Base-by-base conservation (phyloP, 2,329 filamentous ascomycete genomes). In the Cryphonectria japonica region DNA sequence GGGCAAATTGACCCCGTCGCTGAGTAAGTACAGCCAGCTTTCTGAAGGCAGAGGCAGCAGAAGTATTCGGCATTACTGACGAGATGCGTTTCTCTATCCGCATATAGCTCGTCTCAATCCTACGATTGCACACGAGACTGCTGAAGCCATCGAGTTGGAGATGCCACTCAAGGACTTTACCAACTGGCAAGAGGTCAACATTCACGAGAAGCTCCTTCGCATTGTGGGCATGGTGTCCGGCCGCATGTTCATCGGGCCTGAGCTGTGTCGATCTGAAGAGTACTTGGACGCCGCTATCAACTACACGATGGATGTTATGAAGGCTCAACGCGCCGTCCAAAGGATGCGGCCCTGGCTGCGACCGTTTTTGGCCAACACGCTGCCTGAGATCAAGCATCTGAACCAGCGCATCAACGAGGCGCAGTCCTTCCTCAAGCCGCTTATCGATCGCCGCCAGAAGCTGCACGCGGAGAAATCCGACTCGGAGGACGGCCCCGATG, bases 261-360 rank as follows among this genome's bases (percentile, higher is more conserved):
- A 85, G 62, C 78, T 85, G 0, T 84, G 82, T 73, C 82, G 81
- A 52, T 75, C 79, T 5, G 82, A 83, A 60, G 77, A 79, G 37
- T 86, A 85, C 74, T 75, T 86, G 2, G 79, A 85, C 54, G 79
- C 82, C 4, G 80, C 82, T n/a, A 84, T 85, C 71, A 82, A 83
- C 74, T 86, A 84, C 75, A 85, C 84, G 6, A 71, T 83, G 26
- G 81, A 83, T 39, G 71, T 85, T 8, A 79, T 84, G 74, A 76
- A 72, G 1, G 82, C 81, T 1, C 77, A 79, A 16, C 68, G 69
- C 1, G 78, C 78, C 3, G 71, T 82, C 2, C 74, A 60, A 34
- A 60, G 29, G 16, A 61, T 67, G 19, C 41, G 22, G 1, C 66
- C 66, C 13, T 67, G 66, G 66, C 14, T 46, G 19, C 66, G 66